A percentile compares a stretch with the other conserved stretches of the same genome.
These are phyloP conservation scores for Solanum hybrid DNA, from an alignment of 305 asterid species.

Conservation along the genomic window DNA sequence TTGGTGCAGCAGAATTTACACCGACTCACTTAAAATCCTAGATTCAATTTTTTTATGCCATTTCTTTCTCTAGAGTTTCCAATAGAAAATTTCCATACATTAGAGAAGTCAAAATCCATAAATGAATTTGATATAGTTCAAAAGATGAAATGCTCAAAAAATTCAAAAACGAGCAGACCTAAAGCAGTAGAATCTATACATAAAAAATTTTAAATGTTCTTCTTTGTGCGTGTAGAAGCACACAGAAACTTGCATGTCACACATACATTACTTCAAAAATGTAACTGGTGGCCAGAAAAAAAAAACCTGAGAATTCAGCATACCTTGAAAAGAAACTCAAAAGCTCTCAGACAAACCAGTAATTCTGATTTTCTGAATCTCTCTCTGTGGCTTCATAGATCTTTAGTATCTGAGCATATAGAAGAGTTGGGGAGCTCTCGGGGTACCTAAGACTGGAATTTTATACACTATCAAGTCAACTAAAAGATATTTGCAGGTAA, in stretches of 20 bases:
- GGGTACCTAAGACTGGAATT: not conserved
- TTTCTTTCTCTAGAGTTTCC: not conserved
- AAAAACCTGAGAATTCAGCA: not conserved
- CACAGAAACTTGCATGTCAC: not conserved
- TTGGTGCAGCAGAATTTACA: not conserved
- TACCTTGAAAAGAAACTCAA: conserved; percentile 3
- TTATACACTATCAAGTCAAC: not conserved
- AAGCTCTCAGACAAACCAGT: not conserved
- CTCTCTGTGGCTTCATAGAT: not conserved
- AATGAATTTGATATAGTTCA: not conserved
- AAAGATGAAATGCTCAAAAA: not conserved
- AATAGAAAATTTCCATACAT: not conserved
- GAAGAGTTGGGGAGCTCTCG: not conserved
- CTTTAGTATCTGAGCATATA: not conserved
- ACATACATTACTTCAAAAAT: not conserved
- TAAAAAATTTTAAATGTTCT: not conserved
- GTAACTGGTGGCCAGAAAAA: not conserved
- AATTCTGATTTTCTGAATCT: not conserved
- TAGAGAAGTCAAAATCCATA: not conserved
- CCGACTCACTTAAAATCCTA: not conserved
- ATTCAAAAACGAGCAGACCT: not conserved
- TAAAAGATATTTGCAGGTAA: not conserved
- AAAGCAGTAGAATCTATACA: not conserved
- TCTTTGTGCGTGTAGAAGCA: not conserved
- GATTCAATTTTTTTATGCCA: not conserved